Conservation (phyloP, 2,329 filamentous ascomycete species). For the Diaporthe citriasiana region DNA sequence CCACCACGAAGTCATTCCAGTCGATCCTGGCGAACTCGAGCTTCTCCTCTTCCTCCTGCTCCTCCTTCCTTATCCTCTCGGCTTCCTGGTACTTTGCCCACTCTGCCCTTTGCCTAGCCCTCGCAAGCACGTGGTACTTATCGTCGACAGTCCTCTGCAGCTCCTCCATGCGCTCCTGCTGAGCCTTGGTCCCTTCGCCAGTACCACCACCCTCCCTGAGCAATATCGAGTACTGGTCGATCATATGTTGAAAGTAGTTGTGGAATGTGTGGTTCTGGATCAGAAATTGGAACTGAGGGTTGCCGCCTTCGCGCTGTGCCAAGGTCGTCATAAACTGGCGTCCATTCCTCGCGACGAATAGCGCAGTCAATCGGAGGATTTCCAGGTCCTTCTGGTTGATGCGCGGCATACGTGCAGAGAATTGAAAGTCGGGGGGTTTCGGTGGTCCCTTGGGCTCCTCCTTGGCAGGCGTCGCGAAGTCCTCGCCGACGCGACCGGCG, state of each 20-base stretch:
- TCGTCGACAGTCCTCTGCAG: conserved; percentile 82
- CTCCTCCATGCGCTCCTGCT: conserved; percentile 79
- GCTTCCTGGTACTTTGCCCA: conserved; percentile 87
- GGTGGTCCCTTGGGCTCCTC: conserved; percentile 85
- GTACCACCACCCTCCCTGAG: conserved; percentile 77
- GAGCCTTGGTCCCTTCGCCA: conserved; percentile 75
- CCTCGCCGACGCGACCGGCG: conserved; percentile 79
- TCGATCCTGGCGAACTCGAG: conserved; percentile 87
- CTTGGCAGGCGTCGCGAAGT: conserved; percentile 62
- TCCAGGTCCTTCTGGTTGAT: conserved; percentile 95
- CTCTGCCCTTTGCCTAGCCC: conserved; percentile 87
- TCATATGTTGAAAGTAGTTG: conserved; percentile 92
- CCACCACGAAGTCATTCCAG: conserved; percentile 97
- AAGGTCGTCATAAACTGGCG: conserved; percentile 91
- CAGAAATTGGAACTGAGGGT: conserved; percentile 96
- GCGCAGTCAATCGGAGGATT: conserved; percentile 81
- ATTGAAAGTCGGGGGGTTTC: conserved; percentile 88
- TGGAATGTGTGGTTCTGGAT: conserved; percentile 96
- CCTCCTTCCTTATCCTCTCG: conserved; percentile 90
- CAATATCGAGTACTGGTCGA: conserved; percentile 93
- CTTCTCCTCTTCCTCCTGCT: conserved; percentile 86
- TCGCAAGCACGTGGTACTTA: conserved; percentile 83
- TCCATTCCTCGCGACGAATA: conserved; percentile 94
- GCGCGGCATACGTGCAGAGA: conserved; percentile 96
- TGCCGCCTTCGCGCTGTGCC: conserved; percentile 88